Percentiles rank a stretch among this genome's conserved stretches.
These are phyloP conservation scores for Sporothrix luriei DNA, from an alignment of 2,329 filamentous ascomycete species.

Conservation along the genomic window DNA sequence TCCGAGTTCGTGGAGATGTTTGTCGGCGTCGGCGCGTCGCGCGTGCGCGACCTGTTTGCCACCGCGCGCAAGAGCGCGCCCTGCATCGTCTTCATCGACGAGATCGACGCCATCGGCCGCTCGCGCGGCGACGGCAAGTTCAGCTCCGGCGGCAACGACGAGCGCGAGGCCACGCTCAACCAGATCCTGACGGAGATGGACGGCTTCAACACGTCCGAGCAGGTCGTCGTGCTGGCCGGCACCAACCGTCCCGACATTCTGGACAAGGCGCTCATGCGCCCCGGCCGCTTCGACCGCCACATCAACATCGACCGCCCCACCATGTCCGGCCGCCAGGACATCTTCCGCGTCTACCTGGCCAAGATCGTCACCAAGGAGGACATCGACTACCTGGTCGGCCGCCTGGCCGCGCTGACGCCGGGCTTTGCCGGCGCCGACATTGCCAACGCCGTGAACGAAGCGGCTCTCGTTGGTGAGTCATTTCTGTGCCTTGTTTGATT, in stretches of 20 bases:
- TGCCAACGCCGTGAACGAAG: conserved; percentile 97
- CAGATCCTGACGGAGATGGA: conserved; percentile 99
- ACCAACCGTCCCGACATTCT: conserved; percentile 95
- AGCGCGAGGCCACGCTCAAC: conserved; percentile 94
- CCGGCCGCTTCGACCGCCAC: conserved; percentile 94
- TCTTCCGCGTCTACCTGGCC: conserved; percentile 90
- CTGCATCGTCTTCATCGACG: conserved; percentile 99
- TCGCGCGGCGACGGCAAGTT: conserved; percentile 77
- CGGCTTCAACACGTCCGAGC: conserved; percentile 94
- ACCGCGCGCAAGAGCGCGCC: conserved; percentile 94
- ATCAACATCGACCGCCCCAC: conserved; percentile 94
- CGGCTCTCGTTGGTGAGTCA: conserved; percentile 83
- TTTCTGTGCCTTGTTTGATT: conserved; percentile 8
- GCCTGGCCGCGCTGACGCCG: conserved; percentile 87
- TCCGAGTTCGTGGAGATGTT: conserved; percentile 99
- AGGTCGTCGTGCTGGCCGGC: conserved; percentile 94
- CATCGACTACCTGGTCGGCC: conserved; percentile 81
- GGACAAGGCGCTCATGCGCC: conserved; percentile 93
- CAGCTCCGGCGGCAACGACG: conserved; percentile 85
- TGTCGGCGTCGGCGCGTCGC: conserved; percentile 93
- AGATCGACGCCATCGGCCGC: conserved; percentile 97
- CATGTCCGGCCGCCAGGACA: conserved; percentile 94
- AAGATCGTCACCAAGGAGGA: conserved; percentile 95
- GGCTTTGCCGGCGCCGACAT: conserved; percentile 98
- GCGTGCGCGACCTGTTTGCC: conserved; percentile 91